phyloP scores from a whole-genome alignment of 1,284 basidiomycete species.

The Cryptococcus deneoformans region DNA sequence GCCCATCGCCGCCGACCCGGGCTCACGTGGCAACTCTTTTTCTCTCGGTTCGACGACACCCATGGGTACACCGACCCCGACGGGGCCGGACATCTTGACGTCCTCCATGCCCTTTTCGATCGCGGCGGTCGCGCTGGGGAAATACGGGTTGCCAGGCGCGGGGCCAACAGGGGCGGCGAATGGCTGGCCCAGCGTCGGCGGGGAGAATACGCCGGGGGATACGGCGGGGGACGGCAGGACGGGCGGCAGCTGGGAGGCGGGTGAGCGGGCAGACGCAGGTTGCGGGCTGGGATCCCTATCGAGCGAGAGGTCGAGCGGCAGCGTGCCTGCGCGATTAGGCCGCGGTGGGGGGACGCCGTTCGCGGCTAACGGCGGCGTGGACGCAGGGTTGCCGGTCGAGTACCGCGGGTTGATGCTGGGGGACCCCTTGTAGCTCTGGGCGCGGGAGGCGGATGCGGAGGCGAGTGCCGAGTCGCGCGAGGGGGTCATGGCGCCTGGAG shows the following conservation, averaged over 20 bases:
- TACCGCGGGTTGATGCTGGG: slow-evolving; percentile 44
- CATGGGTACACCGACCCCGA: slow-evolving; percentile 33
- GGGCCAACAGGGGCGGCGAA: slow-evolving; percentile 29
- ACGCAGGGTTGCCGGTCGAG: slow-evolving; percentile 23
- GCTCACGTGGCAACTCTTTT: slow-evolving; percentile 41
- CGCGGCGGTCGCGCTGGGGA: not conserved
- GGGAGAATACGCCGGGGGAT: slow-evolving; percentile 5
- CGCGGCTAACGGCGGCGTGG: slow-evolving; percentile 1
- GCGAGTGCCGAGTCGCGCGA: slow-evolving; percentile 19
- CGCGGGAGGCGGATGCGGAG: slow-evolving; percentile 13
- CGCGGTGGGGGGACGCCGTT: slow-evolving; percentile 25
- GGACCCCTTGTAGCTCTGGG: slow-evolving; percentile 25
- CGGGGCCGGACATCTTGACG: slow-evolving; percentile 10
- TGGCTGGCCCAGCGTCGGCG: not conserved
- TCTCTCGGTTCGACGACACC: slow-evolving; percentile 28
- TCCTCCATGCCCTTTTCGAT: slow-evolving; percentile 37
- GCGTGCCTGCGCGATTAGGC: slow-evolving; percentile 45
- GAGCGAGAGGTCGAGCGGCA: slow-evolving; percentile 27
- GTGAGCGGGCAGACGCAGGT: not conserved
- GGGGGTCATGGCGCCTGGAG: slow-evolving; percentile 25
- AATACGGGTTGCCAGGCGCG: slow-evolving; percentile 33
- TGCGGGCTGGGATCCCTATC: too few species aligned
- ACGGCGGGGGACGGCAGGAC: slow-evolving; percentile 10
- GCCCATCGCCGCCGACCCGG: slow-evolving; percentile 25
- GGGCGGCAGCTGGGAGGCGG: not conserved